A percentile compares a stretch with the other conserved stretches of the same genome.
Evolutionary conservation across 768 basidiomycete species (phyloP).

Genomic region (Calvatia gigantea): DNA sequence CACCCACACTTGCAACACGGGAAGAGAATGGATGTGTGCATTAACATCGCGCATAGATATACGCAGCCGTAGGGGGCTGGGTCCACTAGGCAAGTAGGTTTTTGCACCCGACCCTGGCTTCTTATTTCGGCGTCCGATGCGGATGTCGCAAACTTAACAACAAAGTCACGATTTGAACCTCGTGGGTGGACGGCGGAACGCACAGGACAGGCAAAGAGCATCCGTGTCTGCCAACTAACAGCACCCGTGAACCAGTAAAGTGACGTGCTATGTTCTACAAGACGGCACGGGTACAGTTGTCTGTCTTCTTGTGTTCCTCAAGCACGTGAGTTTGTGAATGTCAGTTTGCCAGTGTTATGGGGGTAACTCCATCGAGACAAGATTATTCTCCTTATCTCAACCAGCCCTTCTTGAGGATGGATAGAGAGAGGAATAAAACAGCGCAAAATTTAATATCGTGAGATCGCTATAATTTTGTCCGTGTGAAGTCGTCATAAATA

Average conservation of each 20-base stretch:
- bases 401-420: neutral
- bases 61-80: too few relatives aligned
- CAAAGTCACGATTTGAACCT: too few relatives aligned
- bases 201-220: conserved; percentile 2
- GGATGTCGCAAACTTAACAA: too few relatives aligned
- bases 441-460: neutral
- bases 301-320: neutral
- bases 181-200: neutral
- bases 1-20: too few relatives aligned
- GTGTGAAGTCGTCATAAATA: neutral
- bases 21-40: too few relatives aligned
- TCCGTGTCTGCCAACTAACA: conserved; percentile 1
- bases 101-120: too few relatives aligned
- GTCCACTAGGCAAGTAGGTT: too few relatives aligned
- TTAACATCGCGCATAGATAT: too few relatives aligned
- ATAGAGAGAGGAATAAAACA: neutral
- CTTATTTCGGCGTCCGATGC: too few relatives aligned
- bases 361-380: neutral
- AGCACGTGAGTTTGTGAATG: neutral
- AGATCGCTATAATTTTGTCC: too few relatives aligned
- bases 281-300: conserved; percentile 5
- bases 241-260: conserved; percentile 3
- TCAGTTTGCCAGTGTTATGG: too few relatives aligned
- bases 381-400: neutral
- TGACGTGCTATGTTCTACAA: neutral